Base-by-base conservation (phyloP, 2,329 filamentous ascomycete species). In the Colletotrichum kahawae region DNA sequence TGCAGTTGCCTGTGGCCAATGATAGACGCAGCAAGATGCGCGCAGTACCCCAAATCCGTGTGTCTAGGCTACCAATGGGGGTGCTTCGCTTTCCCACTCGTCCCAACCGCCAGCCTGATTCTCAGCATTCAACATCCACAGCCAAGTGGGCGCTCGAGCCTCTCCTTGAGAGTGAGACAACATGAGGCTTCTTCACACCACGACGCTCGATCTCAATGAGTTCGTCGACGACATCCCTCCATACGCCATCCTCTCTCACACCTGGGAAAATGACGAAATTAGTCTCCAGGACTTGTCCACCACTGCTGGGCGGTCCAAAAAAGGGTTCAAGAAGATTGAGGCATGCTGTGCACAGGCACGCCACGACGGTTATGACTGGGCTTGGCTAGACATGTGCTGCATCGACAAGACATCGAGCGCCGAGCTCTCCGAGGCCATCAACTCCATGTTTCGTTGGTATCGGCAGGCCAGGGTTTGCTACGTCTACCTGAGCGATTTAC, bases 161-260 rank as follows among this genome's bases (percentile, higher is more conserved):
- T 10, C 2, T 65, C 0, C 14, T 9, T 12, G n/a, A 7, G 43
- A 66, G 18, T 13, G 6, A 24, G 27, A 14, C 18, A 36, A n/a
- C n/a, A 82, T 82, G 81, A 73, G 78, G n/a, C 72, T 82, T 5
- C 74, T 82, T 57, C 78, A 81, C 24, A 68, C 76, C 4, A 54
- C 62, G 5, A 77, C 78, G 2, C 43, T 78, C 10, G 57, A 66
- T 12, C 71, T 81, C 7, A 67, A 77, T 21, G 76, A 77, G 9
- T 79, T 81, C 13, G 21, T 65, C 7, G 76, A 77, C 7, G 78
- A 81, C 57, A 77, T 78, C 9, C 81, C 81, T 5, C 70, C 75
- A 59, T 83, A 83, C 69, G 81, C 80, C 60, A 82, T 83, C 56
- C 72, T 83, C 12, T 83, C 82, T 16, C 82, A 83, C 74, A 82